phyloP scores from a whole-genome alignment of 768 basidiomycete species.

The Cantharellus anzutake region DNA sequence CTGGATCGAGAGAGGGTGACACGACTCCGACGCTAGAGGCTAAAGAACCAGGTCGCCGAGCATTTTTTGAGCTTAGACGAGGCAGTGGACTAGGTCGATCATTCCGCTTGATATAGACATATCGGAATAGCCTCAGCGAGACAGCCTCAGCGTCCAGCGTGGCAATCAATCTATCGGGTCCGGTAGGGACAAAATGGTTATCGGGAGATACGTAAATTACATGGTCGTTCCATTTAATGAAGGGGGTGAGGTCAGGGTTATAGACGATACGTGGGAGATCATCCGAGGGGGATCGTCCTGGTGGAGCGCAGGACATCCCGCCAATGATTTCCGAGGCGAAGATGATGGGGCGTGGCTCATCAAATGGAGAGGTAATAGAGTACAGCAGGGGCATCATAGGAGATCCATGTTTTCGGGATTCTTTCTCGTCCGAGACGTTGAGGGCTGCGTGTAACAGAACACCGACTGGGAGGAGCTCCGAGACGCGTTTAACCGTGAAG shows the following conservation, averaged over 20 bases:
- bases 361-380: conserved; percentile 54
- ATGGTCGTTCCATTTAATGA: conserved; percentile 1
- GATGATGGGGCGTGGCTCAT: conserved; percentile 33
- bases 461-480: conserved; percentile 63
- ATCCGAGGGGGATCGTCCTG: background rate
- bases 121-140: conserved; percentile 4
- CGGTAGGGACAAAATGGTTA: conserved; percentile 6
- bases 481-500: conserved; percentile 60
- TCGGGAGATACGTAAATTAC: conserved; percentile 5
- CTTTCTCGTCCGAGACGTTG: conserved; percentile 44
- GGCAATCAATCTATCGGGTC: conserved; percentile 4
- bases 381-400: conserved; percentile 58
- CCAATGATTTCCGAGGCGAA: conserved; percentile 29
- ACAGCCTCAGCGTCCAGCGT: conserved; percentile 2
- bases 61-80: too few species aligned
- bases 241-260: background rate
- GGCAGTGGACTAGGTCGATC: background rate
- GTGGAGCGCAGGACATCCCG: conserved; percentile 18
- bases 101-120: background rate
- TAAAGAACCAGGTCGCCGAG: background rate
- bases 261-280: background rate
- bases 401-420: conserved; percentile 19
- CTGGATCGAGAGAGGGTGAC: too few species aligned
- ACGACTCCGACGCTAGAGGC: background rate
- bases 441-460: conserved; percentile 60